phyloP scores from a whole-genome alignment of 2,329 filamentous ascomycete genomes.

The Tolypocladium guangdongense region DNA sequence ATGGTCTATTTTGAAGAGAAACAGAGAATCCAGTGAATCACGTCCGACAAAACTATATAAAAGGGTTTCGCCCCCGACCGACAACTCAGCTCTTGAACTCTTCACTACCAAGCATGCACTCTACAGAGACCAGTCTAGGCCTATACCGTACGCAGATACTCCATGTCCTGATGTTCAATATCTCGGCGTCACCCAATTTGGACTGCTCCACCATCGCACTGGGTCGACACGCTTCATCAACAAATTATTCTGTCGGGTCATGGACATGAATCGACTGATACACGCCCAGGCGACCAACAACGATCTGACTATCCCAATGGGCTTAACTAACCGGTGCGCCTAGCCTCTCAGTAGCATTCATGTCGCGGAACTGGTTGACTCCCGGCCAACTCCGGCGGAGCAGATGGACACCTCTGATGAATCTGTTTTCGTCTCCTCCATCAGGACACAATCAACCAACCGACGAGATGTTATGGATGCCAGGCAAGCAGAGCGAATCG shows the following conservation, averaged over 20 bases:
- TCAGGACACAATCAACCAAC: not conserved
- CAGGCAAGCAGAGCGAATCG: not conserved
- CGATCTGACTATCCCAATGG: not conserved
- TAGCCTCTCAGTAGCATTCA: not conserved
- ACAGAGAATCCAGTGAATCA: too few relatives aligned
- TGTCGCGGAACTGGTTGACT: not conserved
- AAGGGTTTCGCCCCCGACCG: too few relatives aligned
- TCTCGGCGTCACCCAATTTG: too few relatives aligned
- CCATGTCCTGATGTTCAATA: too few relatives aligned
- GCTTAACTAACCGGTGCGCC: not conserved
- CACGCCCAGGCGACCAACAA: not conserved
- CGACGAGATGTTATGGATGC: not conserved
- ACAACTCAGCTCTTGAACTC: too few relatives aligned
- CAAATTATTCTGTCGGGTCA: not conserved
- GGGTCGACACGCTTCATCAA: not conserved
- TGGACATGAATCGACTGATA: not conserved
- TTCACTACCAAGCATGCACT: too few relatives aligned
- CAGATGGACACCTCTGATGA: not conserved
- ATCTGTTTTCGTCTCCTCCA: not conserved
- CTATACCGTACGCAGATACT: too few relatives aligned
- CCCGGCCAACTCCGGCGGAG: not conserved
- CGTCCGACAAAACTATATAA: too few relatives aligned
- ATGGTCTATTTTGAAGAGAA: too few relatives aligned
- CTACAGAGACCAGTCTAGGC: too few relatives aligned
- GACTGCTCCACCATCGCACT: too few relatives aligned